Evolutionary conservation across 768 basidiomycete species (phyloP), one percentile per base, ranked within the genome.

Genomic region (Serendipita sp.): DNA sequence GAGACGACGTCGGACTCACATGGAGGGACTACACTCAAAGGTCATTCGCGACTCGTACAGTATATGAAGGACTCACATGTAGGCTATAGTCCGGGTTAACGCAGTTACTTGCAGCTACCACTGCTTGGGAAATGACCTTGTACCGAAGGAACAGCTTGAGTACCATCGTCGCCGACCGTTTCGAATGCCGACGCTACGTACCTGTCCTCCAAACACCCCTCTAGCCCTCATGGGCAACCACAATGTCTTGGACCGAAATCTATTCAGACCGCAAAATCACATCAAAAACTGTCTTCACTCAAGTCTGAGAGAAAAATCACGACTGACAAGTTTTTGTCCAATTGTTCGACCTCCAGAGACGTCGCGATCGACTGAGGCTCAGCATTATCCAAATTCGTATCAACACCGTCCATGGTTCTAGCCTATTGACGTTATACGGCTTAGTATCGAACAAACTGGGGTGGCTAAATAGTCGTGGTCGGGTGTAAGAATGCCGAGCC

Each of bases 81-180:
- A 90, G 74, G 30, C 79, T 80, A 72, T 80, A 89, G 15, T 75
- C 78, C 10, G 83, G 77, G 48, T 83, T 76, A 0, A 92, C 87
- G 63, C 84, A 83, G 66, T 84, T 85, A 13, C 88, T 89, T 0
- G 90, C 90, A 2, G 88, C 81, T 11, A 89, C 86, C 34, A 92
- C 75, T 3, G 89, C 91, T 70, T 92, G 90, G 44, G 87, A 89
- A 68, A 93, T 90, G 65, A 92, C 90, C 73, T 92, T 32, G 34
- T 45, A 13, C 24, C 38, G 1, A 18, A n/a, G 48, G 7, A 5
- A 51, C 18, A 51, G 5, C 48, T 8, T 51, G 48, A 41, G 38
- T 7, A 41, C 38, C 38, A 41, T 5, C 38, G 13, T 13, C 38
- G 13, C 38, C 13, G 5, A 5, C 16, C 48, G 8, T 3, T 51